Evolutionary conservation across 1,284 basidiomycete species (phyloP).

Genomic region (Boletus sp.): DNA sequence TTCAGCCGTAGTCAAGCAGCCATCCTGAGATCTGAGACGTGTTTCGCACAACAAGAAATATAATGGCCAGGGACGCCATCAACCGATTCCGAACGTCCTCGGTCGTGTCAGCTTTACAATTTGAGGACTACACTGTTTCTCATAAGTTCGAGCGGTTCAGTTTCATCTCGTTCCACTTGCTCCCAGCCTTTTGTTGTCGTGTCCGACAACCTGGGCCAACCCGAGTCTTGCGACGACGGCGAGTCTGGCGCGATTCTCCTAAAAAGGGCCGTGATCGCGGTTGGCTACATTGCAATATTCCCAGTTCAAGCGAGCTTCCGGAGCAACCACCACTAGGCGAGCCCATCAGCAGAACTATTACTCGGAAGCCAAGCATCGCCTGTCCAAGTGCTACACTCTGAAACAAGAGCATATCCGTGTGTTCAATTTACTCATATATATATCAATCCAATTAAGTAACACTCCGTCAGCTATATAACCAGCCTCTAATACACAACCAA

Average conservation of each 20-base stretch:
- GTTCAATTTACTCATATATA: conserved; percentile 4
- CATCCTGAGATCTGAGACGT: conserved; percentile 8
- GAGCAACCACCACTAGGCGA: conserved; percentile 10
- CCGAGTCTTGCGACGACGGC: neutral
- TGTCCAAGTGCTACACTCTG: conserved; percentile 1
- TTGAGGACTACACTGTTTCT: neutral
- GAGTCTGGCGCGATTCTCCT: neutral
- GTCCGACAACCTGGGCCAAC: neutral
- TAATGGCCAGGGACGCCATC: neutral
- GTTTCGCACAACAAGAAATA: conserved; percentile 10
- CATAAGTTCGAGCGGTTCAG: neutral
- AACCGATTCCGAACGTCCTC: neutral
- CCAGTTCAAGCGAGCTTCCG: conserved; percentile 16
- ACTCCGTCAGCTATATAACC: conserved; percentile 11
- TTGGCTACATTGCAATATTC: conserved; percentile 11
- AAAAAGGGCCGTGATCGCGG: conserved; percentile 6
- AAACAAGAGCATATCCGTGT: conserved; percentile 16
- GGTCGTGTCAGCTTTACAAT: neutral
- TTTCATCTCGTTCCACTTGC: conserved; percentile 6
- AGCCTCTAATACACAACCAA: neutral
- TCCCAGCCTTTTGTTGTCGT: neutral
- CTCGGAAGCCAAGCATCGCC: conserved; percentile 5
- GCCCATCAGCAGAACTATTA: conserved; percentile 4
- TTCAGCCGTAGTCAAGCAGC: neutral
- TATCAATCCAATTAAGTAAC: conserved; percentile 10